These are phyloP conservation scores for Trichomonas tenax DNA, from an alignment of 208 protist genomes.

Conservation along the genomic window DNA sequence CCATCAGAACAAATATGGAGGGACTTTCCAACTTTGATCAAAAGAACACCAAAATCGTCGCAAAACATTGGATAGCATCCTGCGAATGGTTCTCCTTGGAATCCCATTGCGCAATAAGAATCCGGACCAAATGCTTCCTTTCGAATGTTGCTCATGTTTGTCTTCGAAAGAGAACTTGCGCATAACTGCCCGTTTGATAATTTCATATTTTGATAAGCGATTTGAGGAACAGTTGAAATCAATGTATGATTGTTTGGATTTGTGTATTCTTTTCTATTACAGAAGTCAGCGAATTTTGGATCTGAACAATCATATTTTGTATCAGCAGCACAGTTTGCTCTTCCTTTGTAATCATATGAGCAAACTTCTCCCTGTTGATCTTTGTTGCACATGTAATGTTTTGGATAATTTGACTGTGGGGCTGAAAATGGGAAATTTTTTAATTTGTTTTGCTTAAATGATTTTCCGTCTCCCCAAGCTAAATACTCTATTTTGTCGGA, in stretches of 20 bases:
- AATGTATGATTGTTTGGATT: background rate
- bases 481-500: background rate
- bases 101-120: background rate
- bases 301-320: background rate
- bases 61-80: background rate
- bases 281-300: background rate
- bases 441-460: background rate
- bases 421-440: background rate
- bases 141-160: background rate
- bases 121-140: background rate
- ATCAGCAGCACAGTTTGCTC: background rate
- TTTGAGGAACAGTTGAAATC: background rate
- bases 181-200: background rate
- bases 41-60: background rate
- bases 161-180: background rate
- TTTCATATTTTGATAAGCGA: background rate
- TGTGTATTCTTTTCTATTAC: background rate
- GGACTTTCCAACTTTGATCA: background rate
- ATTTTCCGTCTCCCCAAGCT: background rate
- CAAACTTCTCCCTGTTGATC: background rate
- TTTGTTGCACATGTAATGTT: background rate
- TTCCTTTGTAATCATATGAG: background rate
- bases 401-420: background rate
- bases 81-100: background rate
- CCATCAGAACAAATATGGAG: too few species aligned